Evolutionary conservation across 331 rosid species (phyloP).

Genomic region (Malus hybrid): DNA sequence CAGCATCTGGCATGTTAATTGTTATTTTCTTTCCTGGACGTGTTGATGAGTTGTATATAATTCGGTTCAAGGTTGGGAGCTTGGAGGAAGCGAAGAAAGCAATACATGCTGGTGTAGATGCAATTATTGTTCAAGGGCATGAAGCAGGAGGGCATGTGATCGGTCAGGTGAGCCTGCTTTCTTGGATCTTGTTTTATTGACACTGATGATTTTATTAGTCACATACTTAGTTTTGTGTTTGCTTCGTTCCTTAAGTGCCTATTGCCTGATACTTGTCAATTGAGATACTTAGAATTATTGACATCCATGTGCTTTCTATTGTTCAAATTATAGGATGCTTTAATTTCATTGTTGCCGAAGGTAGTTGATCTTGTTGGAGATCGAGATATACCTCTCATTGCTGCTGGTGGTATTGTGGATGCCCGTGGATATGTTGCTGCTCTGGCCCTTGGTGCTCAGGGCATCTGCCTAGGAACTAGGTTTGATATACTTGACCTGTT

Average conservation of each 20-base stretch:
- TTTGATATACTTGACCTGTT: conserved; percentile 17
- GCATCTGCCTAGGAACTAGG: conserved; percentile 79
- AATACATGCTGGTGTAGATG: conserved; percentile 65
- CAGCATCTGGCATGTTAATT: too few species aligned
- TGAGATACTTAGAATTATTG: background rate
- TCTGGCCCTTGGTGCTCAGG: conserved; percentile 85
- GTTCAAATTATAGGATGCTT: conserved; percentile 45
- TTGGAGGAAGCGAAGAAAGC: conserved; percentile 50
- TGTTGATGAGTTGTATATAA: conserved; percentile 4
- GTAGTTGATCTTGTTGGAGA: conserved; percentile 76
- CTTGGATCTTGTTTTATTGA: background rate
- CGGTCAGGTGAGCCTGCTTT: conserved; percentile 49
- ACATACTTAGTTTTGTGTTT: background rate
- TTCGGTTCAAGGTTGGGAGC: conserved; percentile 54
- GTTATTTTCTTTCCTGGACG: background rate
- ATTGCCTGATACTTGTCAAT: background rate
- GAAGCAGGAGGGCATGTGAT: conserved; percentile 99
- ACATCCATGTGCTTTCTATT: background rate
- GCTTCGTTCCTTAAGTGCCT: background rate
- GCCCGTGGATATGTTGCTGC: conserved; percentile 85
- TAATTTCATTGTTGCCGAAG: conserved; percentile 61
- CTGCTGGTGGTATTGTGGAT: conserved; percentile 80
- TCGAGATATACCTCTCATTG: conserved; percentile 59
- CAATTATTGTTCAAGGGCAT: conserved; percentile 73
- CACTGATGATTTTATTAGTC: background rate